Percentiles rank a stretch among this genome's conserved stretches.
phyloP scores from a whole-genome alignment of 805 yeast species.

The Metschnikowia matae region DNA sequence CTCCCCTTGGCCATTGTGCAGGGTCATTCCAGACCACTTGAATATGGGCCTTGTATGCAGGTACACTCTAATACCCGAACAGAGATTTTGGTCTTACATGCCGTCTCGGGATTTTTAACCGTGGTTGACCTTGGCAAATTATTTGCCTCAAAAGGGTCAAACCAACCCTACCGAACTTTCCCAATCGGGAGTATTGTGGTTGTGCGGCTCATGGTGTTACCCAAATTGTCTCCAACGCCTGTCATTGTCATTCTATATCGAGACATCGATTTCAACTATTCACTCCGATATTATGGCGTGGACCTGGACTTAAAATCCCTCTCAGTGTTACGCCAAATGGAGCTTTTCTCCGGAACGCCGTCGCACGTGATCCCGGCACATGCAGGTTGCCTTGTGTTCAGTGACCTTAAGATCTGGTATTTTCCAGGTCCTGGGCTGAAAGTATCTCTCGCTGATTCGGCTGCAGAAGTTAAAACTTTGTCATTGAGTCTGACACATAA shows the following conservation, averaged over 20 bases:
- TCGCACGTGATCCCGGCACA: conserved; percentile 20
- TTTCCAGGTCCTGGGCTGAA: conserved; percentile 18
- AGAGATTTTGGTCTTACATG: conserved; percentile 4
- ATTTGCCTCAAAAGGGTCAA: neutral
- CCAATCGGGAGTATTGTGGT: conserved; percentile 14
- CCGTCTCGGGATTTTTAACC: conserved; percentile 9
- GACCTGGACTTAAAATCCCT: conserved; percentile 6
- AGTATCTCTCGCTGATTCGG: conserved; percentile 1
- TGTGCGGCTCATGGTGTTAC: conserved; percentile 7
- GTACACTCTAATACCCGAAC: neutral
- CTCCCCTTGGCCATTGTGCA: conserved; percentile 1
- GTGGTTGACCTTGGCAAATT: conserved; percentile 5
- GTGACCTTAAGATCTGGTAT: conserved; percentile 26
- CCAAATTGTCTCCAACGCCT: neutral
- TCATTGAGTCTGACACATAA: conserved; percentile 2
- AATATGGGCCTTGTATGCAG: neutral
- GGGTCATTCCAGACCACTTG: neutral
- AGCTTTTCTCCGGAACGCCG: conserved; percentile 30
- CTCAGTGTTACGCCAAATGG: conserved; percentile 21
- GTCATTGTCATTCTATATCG: conserved; percentile 30
- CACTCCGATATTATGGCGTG: conserved; percentile 28
- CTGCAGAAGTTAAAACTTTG: conserved; percentile 8
- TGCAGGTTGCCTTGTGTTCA: conserved; percentile 22
- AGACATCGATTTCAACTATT: conserved; percentile 30
- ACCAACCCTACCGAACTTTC: conserved; percentile 4